Base-by-base conservation (phyloP, 352 stramenopile genomes). In the Globisporangium cystogenes region DNA sequence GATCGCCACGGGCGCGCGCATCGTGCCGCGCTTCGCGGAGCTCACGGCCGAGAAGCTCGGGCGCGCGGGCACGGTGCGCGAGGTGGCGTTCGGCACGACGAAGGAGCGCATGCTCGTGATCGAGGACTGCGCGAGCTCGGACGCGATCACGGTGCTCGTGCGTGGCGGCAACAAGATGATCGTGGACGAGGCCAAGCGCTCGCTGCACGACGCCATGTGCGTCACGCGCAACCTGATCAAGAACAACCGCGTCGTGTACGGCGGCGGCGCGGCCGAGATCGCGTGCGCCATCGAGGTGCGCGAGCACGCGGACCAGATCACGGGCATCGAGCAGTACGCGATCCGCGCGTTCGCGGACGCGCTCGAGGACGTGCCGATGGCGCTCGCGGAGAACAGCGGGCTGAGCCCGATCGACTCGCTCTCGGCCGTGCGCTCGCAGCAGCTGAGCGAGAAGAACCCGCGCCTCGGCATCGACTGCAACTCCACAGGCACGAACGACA, bases 181-280 rank as follows among this genome's bases (percentile, higher is more conserved):
- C 66, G 94, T 99, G 16, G 96, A 99, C 40, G 96, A 99, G 78
- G 97, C 96, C 33, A 99, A 99, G 75, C 92, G 97, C 44, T 99
- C 96, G 53, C 81, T 99, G 41, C 97, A 99, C 71, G 97, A 99
- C 74, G 97, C 97, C 60, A 99, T 99, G 95, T 99, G 97, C 70
- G 97, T 99, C 29, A 97, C 98, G 37, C 90, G 97, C 53, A 99
- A 99, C 81, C 73, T 99, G 49, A 98, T 99, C 72, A 98, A 96
- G 70, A 98, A 99, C 83, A 99, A 99, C 81, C 90, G 95, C 53
- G 97, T 99, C 49, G 97, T 99, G 43, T 99, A 99, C 73, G 97
- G 97, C 35, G 97, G 97, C 35, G 97, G 97, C 42, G 87, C 94
- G 26, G 93, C 96, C 10, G 97, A 99, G 70, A 97, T 99, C 59